phyloP scores from a whole-genome alignment of 202 grass and related monocot genomes.

The Bolboschoenoplectus hybrid region DNA sequence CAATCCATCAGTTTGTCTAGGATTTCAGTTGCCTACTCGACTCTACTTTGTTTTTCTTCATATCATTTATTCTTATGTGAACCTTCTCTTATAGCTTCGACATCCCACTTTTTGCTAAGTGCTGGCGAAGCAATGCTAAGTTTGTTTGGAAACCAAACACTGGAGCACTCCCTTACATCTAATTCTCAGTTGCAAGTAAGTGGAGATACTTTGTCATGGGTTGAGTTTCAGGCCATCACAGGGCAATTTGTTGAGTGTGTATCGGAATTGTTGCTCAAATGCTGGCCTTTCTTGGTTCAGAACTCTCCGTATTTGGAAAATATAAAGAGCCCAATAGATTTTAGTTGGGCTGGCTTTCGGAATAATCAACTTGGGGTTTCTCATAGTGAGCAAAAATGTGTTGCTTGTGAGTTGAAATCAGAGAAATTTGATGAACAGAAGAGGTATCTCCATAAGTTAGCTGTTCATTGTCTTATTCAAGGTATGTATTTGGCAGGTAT shows the following conservation, averaged over 20 bases:
- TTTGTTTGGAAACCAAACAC: conserved; percentile 50
- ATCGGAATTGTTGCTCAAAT: conserved; percentile 50
- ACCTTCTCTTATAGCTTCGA: conserved; percentile 61
- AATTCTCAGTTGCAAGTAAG: conserved; percentile 39
- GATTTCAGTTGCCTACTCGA: conserved; percentile 68
- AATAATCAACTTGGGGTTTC: conserved; percentile 39
- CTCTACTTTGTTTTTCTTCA: conserved; percentile 58
- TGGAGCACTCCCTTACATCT: conserved; percentile 38
- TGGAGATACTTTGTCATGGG: conserved; percentile 30
- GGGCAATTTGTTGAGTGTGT: conserved; percentile 51
- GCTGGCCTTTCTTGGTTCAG: conserved; percentile 69
- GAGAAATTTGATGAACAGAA: conserved; percentile 32
- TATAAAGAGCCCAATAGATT: conserved; percentile 70
- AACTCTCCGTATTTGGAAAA: conserved; percentile 53
- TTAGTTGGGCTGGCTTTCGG: conserved; percentile 50
- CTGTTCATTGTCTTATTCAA: conserved; percentile 63
- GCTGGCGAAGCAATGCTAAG: conserved; percentile 56
- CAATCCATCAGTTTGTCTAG: conserved; percentile 54
- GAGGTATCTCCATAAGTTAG: conserved; percentile 53
- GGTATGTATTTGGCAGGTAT: conserved; percentile 67
- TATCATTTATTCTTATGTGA: conserved; percentile 73
- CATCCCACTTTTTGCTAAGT: conserved; percentile 66
- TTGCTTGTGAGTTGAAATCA: conserved; percentile 37
- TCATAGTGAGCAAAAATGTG: conserved; percentile 36
- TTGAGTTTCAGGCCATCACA: conserved; percentile 60